Evolutionary conservation across 192 early-diverging fungal species (phyloP), one percentile per base, ranked within the genome.

Genomic region (Coemansia sp.): DNA sequence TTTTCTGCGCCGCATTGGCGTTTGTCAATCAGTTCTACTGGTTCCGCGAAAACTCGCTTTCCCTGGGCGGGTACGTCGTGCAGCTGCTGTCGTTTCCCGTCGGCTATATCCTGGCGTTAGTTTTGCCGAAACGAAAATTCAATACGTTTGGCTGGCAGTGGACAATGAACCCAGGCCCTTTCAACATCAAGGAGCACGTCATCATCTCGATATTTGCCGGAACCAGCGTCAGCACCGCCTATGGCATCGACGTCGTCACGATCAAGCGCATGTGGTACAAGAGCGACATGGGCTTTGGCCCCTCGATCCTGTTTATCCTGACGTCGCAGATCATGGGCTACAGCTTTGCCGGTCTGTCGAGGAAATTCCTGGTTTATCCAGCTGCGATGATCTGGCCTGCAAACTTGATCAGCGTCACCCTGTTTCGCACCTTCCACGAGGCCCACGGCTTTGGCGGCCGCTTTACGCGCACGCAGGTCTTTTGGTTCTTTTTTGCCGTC

Each of bases 101-200:
- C 6, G 94, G 94, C 1, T 73, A 81, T 6, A 51, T 90, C 22
- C 60, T 90, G 67, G 89, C 87, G 9, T 66, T 72, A 23, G 59
- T 86, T 13, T 60, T 92, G 48, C 89, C 90, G 13, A 75, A 74
- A 16, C 64, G 67, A 23, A 81, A 72, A 19, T 69, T 87, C 60
- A 48, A 53, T n/a, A 50, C 83, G 0, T 85, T 86, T 62, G 78
- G 85, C 18, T 75, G 59, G 60, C 51, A 68, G 34, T 81, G 78
- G 78, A 57, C 78, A n/a, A 82, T 93, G 30, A 95, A 95, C 62
- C 89, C 90, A 0, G 93, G 93, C 0, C 93, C 88, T 16, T 95
- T 94, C 80, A 86, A 82, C 62, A 86, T 93, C 65, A 97, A 97
- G 71, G 94, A 93, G 61, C 91, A 94, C 66, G 92, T 89, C 2